phyloP scores from a whole-genome alignment of 805 yeast genomes.

The Blastobotrys attinorum region DNA sequence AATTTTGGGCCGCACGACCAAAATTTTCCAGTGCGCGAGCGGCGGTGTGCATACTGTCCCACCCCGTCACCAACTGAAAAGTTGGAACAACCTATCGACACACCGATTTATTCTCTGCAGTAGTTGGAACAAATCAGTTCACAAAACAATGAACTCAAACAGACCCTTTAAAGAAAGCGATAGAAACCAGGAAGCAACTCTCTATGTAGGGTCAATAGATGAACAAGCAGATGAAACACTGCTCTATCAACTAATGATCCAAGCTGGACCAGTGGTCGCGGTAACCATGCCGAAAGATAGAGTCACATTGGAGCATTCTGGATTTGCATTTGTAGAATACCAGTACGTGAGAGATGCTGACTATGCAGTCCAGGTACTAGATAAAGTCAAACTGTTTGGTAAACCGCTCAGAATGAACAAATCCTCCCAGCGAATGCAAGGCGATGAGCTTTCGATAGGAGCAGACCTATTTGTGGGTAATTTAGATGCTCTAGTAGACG shows the following conservation, averaged over 20 bases:
- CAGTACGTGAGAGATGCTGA: conserved; percentile 52
- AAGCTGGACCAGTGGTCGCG: conserved; percentile 68
- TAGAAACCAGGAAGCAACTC: conserved; percentile 52
- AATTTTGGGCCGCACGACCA: neutral
- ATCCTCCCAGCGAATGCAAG: conserved; percentile 31
- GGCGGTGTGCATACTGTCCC: neutral
- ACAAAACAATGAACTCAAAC: no score
- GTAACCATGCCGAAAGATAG: conserved; percentile 77
- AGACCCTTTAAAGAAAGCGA: conserved; percentile 33
- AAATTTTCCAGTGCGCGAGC: neutral
- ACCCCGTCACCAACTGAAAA: neutral
- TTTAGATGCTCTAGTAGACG: conserved; percentile 60
- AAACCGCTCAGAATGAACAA: conserved; percentile 51
- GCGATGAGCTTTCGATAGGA: conserved; percentile 37
- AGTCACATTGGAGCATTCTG: conserved; percentile 62
- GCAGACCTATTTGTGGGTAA: conserved; percentile 67
- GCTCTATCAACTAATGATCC: conserved; percentile 74
- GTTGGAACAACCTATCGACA: no score
- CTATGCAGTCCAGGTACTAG: conserved; percentile 54
- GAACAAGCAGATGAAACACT: conserved; percentile 62
- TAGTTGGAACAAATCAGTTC: no score
- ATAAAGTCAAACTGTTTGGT: conserved; percentile 55
- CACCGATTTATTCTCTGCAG: no score
- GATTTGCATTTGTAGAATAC: conserved; percentile 83
- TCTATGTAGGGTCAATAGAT: conserved; percentile 80